phyloP scores from a whole-genome alignment of 2,329 filamentous ascomycete species.

The Coniochaeta ligniaria region DNA sequence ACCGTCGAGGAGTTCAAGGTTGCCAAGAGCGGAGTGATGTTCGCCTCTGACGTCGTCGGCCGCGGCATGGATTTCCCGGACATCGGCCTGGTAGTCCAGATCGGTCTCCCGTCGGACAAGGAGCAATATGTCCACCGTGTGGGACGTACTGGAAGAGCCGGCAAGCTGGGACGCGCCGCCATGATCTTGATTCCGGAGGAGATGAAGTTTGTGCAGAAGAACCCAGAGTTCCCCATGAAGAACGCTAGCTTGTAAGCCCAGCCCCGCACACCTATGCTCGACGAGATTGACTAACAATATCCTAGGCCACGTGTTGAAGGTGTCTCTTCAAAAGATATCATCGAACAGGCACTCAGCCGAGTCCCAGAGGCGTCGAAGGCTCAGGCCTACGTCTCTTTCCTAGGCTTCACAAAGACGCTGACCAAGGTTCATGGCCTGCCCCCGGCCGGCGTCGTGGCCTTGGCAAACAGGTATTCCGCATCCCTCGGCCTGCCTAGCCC shows the following conservation, averaged over 20 bases:
- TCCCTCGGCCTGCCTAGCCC: slow-evolving; percentile 39
- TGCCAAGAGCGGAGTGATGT: slow-evolving; percentile 43
- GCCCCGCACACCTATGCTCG: background rate
- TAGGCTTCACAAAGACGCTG: slow-evolving; percentile 28
- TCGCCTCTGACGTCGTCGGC: slow-evolving; percentile 65
- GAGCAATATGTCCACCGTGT: slow-evolving; percentile 58
- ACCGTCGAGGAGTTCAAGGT: slow-evolving; percentile 59
- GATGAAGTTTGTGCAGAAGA: slow-evolving; percentile 14
- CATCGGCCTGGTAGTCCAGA: slow-evolving; percentile 56
- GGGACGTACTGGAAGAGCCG: slow-evolving; percentile 30
- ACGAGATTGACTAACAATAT: background rate
- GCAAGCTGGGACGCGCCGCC: slow-evolving; percentile 16
- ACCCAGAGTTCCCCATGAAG: slow-evolving; percentile 17
- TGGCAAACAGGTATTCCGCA: slow-evolving; percentile 44
- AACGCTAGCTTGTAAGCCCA: slow-evolving; percentile 9
- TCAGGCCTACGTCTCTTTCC: slow-evolving; percentile 15
- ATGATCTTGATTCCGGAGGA: slow-evolving; percentile 17
- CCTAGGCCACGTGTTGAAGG: slow-evolving; percentile 11
- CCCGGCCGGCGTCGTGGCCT: slow-evolving; percentile 29
- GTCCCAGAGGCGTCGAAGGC: slow-evolving; percentile 12
- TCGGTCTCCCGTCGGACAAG: slow-evolving; percentile 43
- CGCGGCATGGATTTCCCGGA: slow-evolving; percentile 58
- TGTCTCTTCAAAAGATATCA: slow-evolving; percentile 10
- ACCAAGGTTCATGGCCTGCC: slow-evolving; percentile 17
- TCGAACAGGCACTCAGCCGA: slow-evolving; percentile 12